Conservation (phyloP, 2,329 filamentous ascomycete genomes). For the Thelonectria olida region DNA sequence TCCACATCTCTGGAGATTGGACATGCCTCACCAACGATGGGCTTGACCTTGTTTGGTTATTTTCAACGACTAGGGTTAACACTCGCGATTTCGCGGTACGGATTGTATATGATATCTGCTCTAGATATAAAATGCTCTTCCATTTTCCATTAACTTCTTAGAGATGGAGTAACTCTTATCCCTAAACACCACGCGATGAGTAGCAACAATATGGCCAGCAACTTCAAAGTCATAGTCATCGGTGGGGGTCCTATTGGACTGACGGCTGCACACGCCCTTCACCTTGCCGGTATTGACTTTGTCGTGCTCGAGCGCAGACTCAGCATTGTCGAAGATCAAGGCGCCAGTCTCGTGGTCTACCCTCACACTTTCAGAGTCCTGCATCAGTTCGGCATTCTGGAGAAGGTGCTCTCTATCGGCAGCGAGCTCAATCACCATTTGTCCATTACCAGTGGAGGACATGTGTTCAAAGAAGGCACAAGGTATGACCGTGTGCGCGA, state of each 20-base stretch:
- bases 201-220: too few relatives aligned
- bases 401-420: conserved; percentile 2
- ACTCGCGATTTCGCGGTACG: too few relatives aligned
- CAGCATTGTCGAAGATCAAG: conserved; percentile 28
- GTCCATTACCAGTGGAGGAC: neutral
- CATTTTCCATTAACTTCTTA: too few relatives aligned
- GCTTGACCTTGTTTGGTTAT: too few relatives aligned
- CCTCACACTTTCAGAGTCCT: conserved; percentile 9
- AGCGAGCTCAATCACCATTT: neutral
- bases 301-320: conserved; percentile 41
- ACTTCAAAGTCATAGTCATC: conserved; percentile 41
- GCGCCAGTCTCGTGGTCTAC: conserved; percentile 20
- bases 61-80: too few relatives aligned
- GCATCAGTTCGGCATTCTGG: conserved; percentile 7
- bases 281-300: conserved; percentile 40
- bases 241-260: conserved; percentile 44
- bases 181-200: too few relatives aligned
- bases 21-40: too few relatives aligned
- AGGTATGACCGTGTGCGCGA: neutral
- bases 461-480: neutral
- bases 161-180: too few relatives aligned
- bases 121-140: too few relatives aligned
- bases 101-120: too few relatives aligned
- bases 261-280: conserved; percentile 42
- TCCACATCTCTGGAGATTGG: too few relatives aligned